Evolutionary conservation across 2,329 filamentous ascomycete species (phyloP).

Genomic region (Colletotrichum lupini): DNA sequence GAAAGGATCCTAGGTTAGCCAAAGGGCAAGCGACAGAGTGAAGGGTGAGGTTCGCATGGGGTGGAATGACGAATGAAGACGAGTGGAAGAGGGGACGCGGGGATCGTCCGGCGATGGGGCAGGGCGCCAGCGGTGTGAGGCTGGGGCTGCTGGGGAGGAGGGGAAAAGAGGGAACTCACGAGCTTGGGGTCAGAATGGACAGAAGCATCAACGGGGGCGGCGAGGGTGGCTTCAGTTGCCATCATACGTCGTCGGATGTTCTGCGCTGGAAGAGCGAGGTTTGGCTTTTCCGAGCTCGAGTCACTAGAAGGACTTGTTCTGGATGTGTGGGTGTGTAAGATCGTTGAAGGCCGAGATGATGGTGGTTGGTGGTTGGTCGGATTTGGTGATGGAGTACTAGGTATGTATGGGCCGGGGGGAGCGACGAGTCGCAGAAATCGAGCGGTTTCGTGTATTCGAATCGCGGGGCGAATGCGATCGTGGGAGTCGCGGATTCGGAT

Average conservation of each 20-base stretch:
- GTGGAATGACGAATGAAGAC: background rate
- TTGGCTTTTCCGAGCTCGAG: constrained; percentile 39
- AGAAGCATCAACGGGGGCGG: constrained; percentile 65
- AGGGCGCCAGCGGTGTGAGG: constrained; percentile 11
- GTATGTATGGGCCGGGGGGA: background rate
- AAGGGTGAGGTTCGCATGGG: constrained; percentile 3
- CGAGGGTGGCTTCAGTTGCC: constrained; percentile 70
- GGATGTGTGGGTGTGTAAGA: background rate
- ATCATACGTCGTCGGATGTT: constrained; percentile 66
- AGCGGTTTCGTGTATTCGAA: constrained; percentile 39
- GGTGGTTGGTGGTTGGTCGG: constrained; percentile 14
- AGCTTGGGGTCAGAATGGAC: constrained; percentile 57
- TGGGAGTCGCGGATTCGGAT: background rate
- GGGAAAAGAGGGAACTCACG: constrained; percentile 50
- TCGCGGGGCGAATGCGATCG: constrained; percentile 41
- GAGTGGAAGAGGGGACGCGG: constrained; percentile 1
- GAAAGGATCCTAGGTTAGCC: constrained; percentile 41
- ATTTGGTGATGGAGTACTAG: background rate
- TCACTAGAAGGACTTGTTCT: constrained; percentile 31
- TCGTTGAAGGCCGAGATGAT: background rate
- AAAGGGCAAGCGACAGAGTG: constrained; percentile 1
- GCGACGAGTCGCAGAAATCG: constrained; percentile 30
- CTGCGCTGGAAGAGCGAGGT: constrained; percentile 42
- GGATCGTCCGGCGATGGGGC: constrained; percentile 11
- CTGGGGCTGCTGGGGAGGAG: constrained; percentile 1